Conservation (phyloP, 208 protist genomes). For the Novymonas esmeraldas region DNA sequence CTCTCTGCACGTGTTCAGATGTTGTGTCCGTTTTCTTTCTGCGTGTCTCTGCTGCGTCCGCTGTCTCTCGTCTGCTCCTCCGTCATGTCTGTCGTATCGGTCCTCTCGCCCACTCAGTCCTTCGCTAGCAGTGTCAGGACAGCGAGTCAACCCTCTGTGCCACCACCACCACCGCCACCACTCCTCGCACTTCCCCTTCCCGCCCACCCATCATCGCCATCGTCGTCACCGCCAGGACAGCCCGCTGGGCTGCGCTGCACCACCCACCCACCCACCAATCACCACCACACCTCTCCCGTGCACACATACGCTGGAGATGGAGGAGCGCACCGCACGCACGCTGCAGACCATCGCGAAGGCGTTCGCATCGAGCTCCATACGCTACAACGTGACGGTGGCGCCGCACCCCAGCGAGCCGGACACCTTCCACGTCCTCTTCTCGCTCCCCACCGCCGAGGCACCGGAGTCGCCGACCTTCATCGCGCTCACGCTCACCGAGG, state of each 20-base stretch:
- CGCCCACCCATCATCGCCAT: no score
- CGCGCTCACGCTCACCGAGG: slow-evolving; percentile 29
- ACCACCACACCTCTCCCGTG: background rate
- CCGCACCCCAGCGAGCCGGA: slow-evolving; percentile 37
- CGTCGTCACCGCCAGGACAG: no score
- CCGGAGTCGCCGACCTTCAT: slow-evolving; percentile 64
- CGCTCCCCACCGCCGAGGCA: slow-evolving; percentile 49
- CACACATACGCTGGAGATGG: no score
- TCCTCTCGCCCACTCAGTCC: no score
- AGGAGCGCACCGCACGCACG: slow-evolving; percentile 5
- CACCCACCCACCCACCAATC: background rate
- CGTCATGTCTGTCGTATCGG: no score
- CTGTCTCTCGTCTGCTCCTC: no score
- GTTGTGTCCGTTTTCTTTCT: background rate
- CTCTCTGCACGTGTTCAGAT: background rate
- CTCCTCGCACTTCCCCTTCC: no score
- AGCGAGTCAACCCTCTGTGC: no score
- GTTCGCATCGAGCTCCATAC: slow-evolving; percentile 34
- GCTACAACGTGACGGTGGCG: slow-evolving; percentile 63
- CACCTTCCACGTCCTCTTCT: slow-evolving; percentile 60
- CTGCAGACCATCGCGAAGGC: slow-evolving; percentile 44
- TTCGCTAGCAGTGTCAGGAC: no score
- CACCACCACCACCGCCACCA: no score
- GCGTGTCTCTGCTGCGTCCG: background rate
- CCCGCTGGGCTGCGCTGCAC: no score